These are phyloP conservation scores for Avena atlantica DNA, from an alignment of 176 grass and related monocot species.

Conservation along the genomic window DNA sequence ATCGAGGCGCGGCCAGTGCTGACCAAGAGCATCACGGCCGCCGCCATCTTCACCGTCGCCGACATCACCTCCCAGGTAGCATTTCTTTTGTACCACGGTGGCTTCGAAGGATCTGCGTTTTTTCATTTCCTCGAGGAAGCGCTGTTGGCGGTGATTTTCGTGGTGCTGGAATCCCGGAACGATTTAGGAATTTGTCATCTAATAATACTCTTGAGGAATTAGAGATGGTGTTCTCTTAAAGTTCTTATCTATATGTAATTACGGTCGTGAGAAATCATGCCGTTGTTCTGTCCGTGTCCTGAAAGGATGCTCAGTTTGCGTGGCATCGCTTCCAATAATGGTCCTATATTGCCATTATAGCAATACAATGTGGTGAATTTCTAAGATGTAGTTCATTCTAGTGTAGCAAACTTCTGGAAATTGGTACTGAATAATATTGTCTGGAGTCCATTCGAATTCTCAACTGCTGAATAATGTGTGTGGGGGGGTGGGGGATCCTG, in stretches of 20 bases:
- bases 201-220: not conserved
- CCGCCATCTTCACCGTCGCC: constrained; percentile 76
- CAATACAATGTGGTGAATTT: not conserved
- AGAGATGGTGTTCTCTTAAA: not conserved
- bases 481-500: not conserved
- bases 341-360: not conserved
- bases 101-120: not conserved
- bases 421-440: not conserved
- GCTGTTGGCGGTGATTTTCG: not conserved
- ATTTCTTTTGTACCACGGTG: not conserved
- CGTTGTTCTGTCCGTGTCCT: not conserved
- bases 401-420: not conserved
- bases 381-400: not conserved
- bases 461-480: not conserved
- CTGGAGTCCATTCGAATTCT: constrained; percentile 1
- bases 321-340: not conserved
- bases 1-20: constrained; percentile 74
- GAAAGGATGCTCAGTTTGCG: not conserved
- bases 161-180: not conserved
- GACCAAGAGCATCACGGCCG: constrained; percentile 93
- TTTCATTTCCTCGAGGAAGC: not conserved
- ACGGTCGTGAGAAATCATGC: not conserved
- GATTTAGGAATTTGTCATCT: not conserved
- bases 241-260: not conserved
- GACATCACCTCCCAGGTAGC: constrained; percentile 86